Evolutionary conservation across 2,329 filamentous ascomycete species (phyloP).

Genomic region (Cladophialophora exuberans): DNA sequence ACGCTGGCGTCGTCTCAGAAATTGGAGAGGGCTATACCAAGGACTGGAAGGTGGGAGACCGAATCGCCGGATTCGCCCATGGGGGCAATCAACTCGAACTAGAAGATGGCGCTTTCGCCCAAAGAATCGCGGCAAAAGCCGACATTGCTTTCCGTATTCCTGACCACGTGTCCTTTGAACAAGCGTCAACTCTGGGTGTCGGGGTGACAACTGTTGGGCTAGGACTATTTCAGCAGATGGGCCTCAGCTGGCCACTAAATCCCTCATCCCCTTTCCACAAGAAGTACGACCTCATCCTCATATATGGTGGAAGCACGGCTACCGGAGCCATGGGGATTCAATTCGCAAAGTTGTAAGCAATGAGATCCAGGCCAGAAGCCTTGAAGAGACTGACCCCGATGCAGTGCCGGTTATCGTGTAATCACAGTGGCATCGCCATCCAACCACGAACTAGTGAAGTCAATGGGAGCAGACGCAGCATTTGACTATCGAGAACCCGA

Average conservation of each 20-base stretch:
- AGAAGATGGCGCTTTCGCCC: slow-evolving; percentile 42
- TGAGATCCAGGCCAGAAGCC: no score
- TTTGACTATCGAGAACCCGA: slow-evolving; percentile 43
- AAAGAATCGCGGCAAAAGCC: slow-evolving; percentile 38
- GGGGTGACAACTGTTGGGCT: slow-evolving; percentile 47
- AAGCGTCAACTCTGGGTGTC: slow-evolving; percentile 39
- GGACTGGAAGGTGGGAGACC: slow-evolving; percentile 48
- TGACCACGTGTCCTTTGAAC: slow-evolving; percentile 37
- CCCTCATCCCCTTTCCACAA: slow-evolving; percentile 35
- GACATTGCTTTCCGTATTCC: slow-evolving; percentile 39
- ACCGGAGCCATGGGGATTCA: slow-evolving; percentile 47
- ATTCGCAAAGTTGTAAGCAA: slow-evolving; percentile 43
- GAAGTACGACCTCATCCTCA: slow-evolving; percentile 38
- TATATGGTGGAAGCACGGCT: slow-evolving; percentile 47
- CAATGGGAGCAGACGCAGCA: slow-evolving; percentile 40
- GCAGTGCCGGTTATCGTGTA: slow-evolving; percentile 37
- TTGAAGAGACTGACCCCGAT: not conserved
- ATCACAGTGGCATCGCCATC: slow-evolving; percentile 41
- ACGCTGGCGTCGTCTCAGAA: slow-evolving; percentile 39
- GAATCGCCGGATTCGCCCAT: slow-evolving; percentile 42
- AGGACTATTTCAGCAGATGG: slow-evolving; percentile 40
- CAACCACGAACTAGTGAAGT: slow-evolving; percentile 40
- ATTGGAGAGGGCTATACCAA: slow-evolving; percentile 28
- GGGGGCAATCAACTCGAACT: slow-evolving; percentile 38
- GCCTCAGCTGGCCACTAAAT: slow-evolving; percentile 30